Base-by-base conservation (phyloP, 164 flowering plant genomes). In the Aristolochia californica region DNA sequence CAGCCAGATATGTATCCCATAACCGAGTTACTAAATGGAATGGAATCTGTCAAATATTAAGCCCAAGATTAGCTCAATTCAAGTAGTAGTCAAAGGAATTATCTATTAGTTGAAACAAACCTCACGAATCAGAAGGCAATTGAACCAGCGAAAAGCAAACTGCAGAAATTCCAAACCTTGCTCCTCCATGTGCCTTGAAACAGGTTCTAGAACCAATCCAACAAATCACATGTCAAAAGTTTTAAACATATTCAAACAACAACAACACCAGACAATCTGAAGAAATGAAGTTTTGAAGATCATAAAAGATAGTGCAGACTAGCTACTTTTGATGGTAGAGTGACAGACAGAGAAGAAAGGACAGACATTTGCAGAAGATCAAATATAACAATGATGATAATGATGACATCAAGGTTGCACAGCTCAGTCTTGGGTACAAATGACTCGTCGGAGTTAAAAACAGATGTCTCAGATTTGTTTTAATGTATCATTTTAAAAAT, bases 1-100 rank as follows among this genome's bases (percentile, higher is more conserved):
- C 99, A 0, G 99, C 97, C 66, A 94, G 94, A 69, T 94, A 94
- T 22, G 97, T 94, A 79, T 94, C 99, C 99, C 99, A 94, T 38
- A 94, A 72, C 17, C 99, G 96, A 2, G 90, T 85, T 20, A 94
- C 93, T 44, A 94, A 85, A 76, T 80, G 72, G 76, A 94, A 94
- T 53, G 99, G 99, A 25, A 85, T 85, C 99, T 80, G 43, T 18
- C 48, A 50, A 43, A 20, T 25, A 60, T 61, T 17, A 60, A 45
- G 52, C 12, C 20, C 20, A 12, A 57, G 22, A 57, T 59, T 30
- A 52, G 57, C 38, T 48, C 44, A 34, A 13, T 54, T 16, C 30
- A 5, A 48, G 50, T 2, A 45, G 16, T 16, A 4, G 22, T 17
- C 13, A 47, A 14, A 38, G 10, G 18, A 38, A 50, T 12, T 34